Conservation (phyloP, 164 flowering plant species). For the Kingdonia uniflora region DNA sequence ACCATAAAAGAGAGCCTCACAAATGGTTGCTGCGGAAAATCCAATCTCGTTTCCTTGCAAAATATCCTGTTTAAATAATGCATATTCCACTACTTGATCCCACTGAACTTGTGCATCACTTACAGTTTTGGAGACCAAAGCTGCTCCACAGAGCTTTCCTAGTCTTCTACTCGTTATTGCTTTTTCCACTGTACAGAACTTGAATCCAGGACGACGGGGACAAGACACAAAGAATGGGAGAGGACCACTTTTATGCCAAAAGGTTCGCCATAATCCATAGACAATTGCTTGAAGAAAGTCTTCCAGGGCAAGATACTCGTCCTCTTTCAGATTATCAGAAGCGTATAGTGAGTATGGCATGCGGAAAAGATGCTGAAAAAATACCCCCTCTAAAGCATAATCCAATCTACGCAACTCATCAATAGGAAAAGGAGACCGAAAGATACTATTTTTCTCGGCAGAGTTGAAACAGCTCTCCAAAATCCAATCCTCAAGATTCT, state of each 20-base stretch:
- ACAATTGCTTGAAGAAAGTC: conserved; percentile 47
- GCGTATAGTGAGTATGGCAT: conserved; percentile 40
- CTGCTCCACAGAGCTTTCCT: conserved; percentile 41
- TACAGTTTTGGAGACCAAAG: conserved; percentile 32
- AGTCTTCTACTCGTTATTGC: conserved; percentile 45
- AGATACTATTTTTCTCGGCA: conserved; percentile 20
- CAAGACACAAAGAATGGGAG: conserved; percentile 48
- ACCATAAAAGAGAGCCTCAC: conserved; percentile 60
- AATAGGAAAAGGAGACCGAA: conserved; percentile 40
- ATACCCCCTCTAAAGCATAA: conserved; percentile 51
- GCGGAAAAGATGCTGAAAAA: conserved; percentile 53
- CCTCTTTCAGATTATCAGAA: conserved; percentile 32
- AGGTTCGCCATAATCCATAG: conserved; percentile 55
- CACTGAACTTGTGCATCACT: conserved; percentile 28
- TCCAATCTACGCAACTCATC: conserved; percentile 52
- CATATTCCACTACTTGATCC: conserved; percentile 48
- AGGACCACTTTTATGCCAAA: conserved; percentile 49
- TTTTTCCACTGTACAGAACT: conserved; percentile 43
- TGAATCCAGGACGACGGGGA: conserved; percentile 45
- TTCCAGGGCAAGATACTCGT: conserved; percentile 44
- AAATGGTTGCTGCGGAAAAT: conserved; percentile 29
- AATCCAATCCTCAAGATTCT: conserved; percentile 44
- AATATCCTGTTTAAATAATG: conserved; percentile 39
- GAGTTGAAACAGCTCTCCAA: conserved; percentile 22
- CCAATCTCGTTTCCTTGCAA: conserved; percentile 31